Conservation (phyloP, 164 flowering plant genomes). For the Warburgia ugandensis region DNA sequence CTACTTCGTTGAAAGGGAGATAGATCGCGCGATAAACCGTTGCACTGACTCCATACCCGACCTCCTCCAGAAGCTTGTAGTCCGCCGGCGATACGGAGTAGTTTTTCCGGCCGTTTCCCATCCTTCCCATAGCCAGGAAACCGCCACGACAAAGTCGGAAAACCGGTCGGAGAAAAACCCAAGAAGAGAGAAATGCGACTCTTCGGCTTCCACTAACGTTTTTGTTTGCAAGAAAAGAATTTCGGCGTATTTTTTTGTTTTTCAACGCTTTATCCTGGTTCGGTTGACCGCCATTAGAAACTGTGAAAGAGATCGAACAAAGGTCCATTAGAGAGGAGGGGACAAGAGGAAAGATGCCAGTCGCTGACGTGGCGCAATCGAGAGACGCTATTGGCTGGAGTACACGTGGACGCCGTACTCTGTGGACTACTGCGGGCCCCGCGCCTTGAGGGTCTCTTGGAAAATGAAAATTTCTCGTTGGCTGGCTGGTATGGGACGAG, state of each 20-base stretch:
- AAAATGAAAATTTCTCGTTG: neutral
- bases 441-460: neutral
- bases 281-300: slow-evolving; percentile 36
- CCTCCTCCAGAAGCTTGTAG: slow-evolving; percentile 85
- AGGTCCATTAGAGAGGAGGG: neutral
- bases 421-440: slow-evolving; percentile 12
- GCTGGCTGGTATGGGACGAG: too few species aligned
- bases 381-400: neutral
- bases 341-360: neutral
- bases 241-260: neutral
- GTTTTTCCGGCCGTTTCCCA: slow-evolving; percentile 31
- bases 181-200: neutral
- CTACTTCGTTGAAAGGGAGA: slow-evolving; percentile 71
- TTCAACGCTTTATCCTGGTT: neutral
- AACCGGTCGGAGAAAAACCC: neutral
- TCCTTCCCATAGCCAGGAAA: slow-evolving; percentile 35
- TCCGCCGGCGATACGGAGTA: slow-evolving; percentile 54
- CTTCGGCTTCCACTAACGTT: neutral
- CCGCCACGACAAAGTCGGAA: slow-evolving; percentile 1
- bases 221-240: neutral
- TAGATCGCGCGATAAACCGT: slow-evolving; percentile 87
- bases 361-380: neutral
- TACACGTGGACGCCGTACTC: slow-evolving; percentile 7
- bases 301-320: slow-evolving; percentile 1
- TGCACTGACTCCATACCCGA: slow-evolving; percentile 91